phyloP scores from a whole-genome alignment of 495 filamentous ascomycete species.

The Penicillium angulare region DNA sequence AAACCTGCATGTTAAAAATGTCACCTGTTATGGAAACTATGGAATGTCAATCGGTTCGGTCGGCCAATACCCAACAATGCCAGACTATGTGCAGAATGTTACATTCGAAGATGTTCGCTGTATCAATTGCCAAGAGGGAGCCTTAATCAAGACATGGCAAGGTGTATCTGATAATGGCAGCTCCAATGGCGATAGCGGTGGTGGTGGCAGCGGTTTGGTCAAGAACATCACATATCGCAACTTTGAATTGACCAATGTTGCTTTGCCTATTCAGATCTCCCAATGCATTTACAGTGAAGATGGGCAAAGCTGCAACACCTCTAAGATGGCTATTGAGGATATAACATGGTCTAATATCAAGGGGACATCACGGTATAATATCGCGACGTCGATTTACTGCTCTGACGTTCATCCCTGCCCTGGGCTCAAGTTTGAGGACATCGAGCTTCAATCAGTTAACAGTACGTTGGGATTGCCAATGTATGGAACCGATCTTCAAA shows the following conservation, averaged over 20 bases:
- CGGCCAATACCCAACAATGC: slow-evolving; percentile 37
- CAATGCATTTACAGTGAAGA: slow-evolving; percentile 54
- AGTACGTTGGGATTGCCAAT: slow-evolving; percentile 21
- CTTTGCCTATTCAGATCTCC: slow-evolving; percentile 57
- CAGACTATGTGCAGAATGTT: slow-evolving; percentile 30
- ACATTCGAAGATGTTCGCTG: slow-evolving; percentile 25
- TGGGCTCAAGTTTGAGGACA: slow-evolving; percentile 46
- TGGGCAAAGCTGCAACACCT: slow-evolving; percentile 45
- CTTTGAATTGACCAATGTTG: slow-evolving; percentile 45
- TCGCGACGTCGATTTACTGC: slow-evolving; percentile 55
- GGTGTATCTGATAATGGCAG: slow-evolving; percentile 24
- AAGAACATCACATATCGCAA: slow-evolving; percentile 53
- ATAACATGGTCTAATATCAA: slow-evolving; percentile 57
- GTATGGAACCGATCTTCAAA: slow-evolving; percentile 18
- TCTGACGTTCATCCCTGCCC: slow-evolving; percentile 44
- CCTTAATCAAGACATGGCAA: slow-evolving; percentile 56
- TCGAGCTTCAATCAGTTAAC: slow-evolving; percentile 44
- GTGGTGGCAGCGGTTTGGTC: slow-evolving; percentile 36
- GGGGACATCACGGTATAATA: slow-evolving; percentile 53
- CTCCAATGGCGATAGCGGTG: slow-evolving; percentile 34
- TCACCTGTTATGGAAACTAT: slow-evolving; percentile 27
- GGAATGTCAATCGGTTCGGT: slow-evolving; percentile 44
- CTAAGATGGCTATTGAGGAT: slow-evolving; percentile 47
- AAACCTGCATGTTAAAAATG: slow-evolving; percentile 34
- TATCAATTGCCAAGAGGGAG: slow-evolving; percentile 47